Conservation (phyloP, 73 alveolate genomes). For the Paramecium caudatum region DNA sequence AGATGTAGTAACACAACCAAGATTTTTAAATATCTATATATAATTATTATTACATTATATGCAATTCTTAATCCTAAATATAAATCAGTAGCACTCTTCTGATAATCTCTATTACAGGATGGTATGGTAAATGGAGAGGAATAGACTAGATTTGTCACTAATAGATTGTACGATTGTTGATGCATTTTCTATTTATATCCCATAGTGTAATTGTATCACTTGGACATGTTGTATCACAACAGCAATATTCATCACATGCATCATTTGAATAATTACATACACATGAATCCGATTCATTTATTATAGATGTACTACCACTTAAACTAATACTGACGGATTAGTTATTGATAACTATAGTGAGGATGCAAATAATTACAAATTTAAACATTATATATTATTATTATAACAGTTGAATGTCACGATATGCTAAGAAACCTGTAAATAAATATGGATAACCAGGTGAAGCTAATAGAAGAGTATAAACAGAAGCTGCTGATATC, state of each 20-base stretch:
- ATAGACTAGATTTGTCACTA: not conserved
- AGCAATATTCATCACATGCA: slow-evolving; percentile 46
- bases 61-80: slow-evolving; percentile 47
- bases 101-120: slow-evolving; percentile 20
- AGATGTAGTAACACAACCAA: slow-evolving; percentile 46
- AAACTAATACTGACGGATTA: too few relatives aligned
- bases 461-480: slow-evolving; percentile 68
- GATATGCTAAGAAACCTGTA: slow-evolving; percentile 65
- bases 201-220: not conserved
- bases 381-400: too few relatives aligned
- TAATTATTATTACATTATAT: slow-evolving; percentile 27
- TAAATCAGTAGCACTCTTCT: not conserved
- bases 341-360: too few relatives aligned
- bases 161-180: not conserved
- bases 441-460: not conserved
- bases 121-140: slow-evolving; percentile 4
- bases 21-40: slow-evolving; percentile 31
- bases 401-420: slow-evolving; percentile 56
- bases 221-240: slow-evolving; percentile 42
- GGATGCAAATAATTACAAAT: too few relatives aligned
- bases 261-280: slow-evolving; percentile 25
- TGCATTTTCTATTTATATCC: slow-evolving; percentile 33
- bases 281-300: slow-evolving; percentile 15
- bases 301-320: not conserved
- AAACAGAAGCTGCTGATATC: slow-evolving; percentile 66